phyloP scores from a whole-genome alignment of 2,329 filamentous ascomycete genomes.

The Didymella lethalis region DNA sequence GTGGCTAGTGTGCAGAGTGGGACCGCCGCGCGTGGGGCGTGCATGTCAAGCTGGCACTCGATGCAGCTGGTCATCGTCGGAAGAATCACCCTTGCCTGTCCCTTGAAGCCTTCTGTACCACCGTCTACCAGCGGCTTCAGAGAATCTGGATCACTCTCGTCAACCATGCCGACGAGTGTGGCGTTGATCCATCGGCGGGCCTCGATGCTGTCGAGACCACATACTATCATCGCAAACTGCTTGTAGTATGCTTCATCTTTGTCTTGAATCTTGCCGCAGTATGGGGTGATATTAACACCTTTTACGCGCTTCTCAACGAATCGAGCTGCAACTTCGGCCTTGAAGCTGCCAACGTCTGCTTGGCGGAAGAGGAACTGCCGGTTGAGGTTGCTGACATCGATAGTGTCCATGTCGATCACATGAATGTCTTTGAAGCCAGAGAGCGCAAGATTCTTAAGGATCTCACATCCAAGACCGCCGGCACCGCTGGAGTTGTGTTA shows the following conservation, averaged over 20 bases:
- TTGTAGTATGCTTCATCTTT: conserved; percentile 96
- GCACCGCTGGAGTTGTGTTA: conserved; percentile 75
- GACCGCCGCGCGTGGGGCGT: conserved; percentile 94
- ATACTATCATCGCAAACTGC: conserved; percentile 93
- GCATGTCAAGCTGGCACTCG: conserved; percentile 98
- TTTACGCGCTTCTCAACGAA: conserved; percentile 92
- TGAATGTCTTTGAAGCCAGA: conserved; percentile 97
- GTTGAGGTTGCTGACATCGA: conserved; percentile 98
- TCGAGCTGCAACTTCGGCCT: conserved; percentile 89
- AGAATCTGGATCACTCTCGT: conserved; percentile 80
- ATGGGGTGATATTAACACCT: conserved; percentile 90
- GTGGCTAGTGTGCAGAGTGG: conserved; percentile 95
- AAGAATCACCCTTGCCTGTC: conserved; percentile 89
- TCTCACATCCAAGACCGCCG: conserved; percentile 93
- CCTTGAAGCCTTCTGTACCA: conserved; percentile 98
- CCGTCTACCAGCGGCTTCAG: conserved; percentile 96
- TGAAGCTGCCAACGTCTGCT: conserved; percentile 88
- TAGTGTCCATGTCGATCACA: conserved; percentile 99
- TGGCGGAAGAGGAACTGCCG: conserved; percentile 96
- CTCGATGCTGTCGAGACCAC: conserved; percentile 95
- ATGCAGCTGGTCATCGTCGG: conserved; percentile 95
- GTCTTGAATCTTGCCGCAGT: conserved; percentile 95
- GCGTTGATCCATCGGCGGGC: conserved; percentile 99
- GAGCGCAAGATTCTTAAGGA: conserved; percentile 92
- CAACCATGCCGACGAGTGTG: conserved; percentile 88